phyloP scores from a whole-genome alignment of 768 basidiomycete genomes.

The Sutorius australiensis region DNA sequence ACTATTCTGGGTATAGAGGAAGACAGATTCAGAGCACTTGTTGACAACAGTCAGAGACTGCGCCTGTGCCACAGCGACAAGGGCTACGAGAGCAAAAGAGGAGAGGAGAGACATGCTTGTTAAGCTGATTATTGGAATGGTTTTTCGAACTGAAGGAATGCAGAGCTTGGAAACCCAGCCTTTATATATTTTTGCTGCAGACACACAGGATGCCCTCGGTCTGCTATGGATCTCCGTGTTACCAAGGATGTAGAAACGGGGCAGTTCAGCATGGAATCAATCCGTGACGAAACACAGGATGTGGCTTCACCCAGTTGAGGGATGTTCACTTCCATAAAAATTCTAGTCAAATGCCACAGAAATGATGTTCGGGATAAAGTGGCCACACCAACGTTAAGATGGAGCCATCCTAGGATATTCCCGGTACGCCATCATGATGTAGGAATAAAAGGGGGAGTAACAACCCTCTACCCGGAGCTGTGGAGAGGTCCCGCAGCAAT shows the following conservation, averaged over 20 bases:
- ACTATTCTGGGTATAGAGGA: slow-evolving; percentile 31
- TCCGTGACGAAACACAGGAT: neutral
- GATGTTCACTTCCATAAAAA: neutral
- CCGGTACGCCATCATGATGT: too few species aligned
- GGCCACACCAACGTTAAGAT: neutral
- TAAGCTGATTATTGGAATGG: neutral
- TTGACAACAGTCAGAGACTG: slow-evolving; percentile 30
- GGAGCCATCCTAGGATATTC: neutral
- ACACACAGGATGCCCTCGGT: neutral
- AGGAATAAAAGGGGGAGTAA: neutral
- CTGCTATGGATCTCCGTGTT: neutral
- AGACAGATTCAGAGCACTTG: slow-evolving; percentile 24
- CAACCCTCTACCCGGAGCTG: neutral
- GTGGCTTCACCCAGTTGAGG: neutral
- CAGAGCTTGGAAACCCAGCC: neutral
- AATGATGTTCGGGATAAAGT: neutral
- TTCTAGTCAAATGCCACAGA: neutral
- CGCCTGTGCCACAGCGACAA: slow-evolving; percentile 22
- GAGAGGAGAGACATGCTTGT: slow-evolving; percentile 22
- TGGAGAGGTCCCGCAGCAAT: neutral
- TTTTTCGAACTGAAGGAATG: neutral
- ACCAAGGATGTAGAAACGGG: neutral
- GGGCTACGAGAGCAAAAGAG: slow-evolving; percentile 16
- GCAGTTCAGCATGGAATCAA: neutral
- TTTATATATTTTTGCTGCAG: slow-evolving; percentile 15